Conservation (phyloP, 2,329 filamentous ascomycete species). For the Pseudodiploospora longispora region DNA sequence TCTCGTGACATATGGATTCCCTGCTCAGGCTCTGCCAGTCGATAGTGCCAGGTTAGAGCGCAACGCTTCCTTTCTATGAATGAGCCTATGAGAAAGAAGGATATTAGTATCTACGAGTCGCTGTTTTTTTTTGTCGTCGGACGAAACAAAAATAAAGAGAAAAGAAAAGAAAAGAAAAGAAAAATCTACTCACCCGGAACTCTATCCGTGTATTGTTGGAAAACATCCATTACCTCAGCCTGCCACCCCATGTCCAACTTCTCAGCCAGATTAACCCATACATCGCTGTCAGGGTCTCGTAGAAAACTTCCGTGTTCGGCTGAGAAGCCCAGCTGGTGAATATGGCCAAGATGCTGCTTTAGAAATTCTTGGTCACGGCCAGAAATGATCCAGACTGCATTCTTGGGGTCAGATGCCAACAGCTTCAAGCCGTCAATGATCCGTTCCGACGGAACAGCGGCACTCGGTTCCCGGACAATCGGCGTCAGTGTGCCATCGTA, state of each 20-base stretch:
- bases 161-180: background rate
- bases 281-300: constrained; percentile 63
- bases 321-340: constrained; percentile 80
- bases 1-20: constrained; percentile 71
- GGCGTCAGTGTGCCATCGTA: constrained; percentile 96
- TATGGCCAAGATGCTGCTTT: constrained; percentile 86
- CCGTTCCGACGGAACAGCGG: constrained; percentile 78
- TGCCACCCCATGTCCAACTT: constrained; percentile 90
- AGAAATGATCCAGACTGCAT: constrained; percentile 97
- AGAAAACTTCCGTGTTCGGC: constrained; percentile 97
- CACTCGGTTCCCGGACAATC: constrained; percentile 84
- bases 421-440: constrained; percentile 72
- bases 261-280: constrained; percentile 87
- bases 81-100: constrained; percentile 48
- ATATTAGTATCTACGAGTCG: background rate
- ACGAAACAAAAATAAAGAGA: background rate
- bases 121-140: background rate
- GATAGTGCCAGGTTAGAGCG: constrained; percentile 95
- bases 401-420: constrained; percentile 70
- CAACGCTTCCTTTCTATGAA: constrained; percentile 94
- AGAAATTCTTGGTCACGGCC: constrained; percentile 90
- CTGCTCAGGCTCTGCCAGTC: constrained; percentile 78
- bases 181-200: constrained; percentile 58
- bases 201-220: constrained; percentile 80
- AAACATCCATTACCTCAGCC: constrained; percentile 70